Conservation (phyloP, 306 rosid genomes). For the Begonia peltatifolia region DNA sequence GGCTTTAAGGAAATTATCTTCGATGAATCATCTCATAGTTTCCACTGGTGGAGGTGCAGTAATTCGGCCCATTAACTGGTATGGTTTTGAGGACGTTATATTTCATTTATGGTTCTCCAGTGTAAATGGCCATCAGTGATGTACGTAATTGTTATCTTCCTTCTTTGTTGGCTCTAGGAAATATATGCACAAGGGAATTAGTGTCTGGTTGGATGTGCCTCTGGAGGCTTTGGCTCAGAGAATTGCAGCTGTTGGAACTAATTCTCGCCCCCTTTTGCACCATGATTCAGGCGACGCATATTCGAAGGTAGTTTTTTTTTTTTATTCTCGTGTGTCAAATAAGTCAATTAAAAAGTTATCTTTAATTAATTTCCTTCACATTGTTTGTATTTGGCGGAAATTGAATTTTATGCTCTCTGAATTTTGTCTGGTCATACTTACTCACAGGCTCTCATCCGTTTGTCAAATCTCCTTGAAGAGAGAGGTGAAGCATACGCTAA, state of each 20-base stretch:
- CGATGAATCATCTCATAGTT: conserved; percentile 45
- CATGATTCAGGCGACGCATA: conserved; percentile 65
- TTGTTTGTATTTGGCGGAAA: no score
- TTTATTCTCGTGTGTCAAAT: conserved; percentile 8
- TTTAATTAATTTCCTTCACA: not conserved
- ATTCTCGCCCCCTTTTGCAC: conserved; percentile 85
- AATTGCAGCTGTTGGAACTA: conserved; percentile 80
- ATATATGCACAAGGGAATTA: conserved; percentile 78
- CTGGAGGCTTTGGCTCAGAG: conserved; percentile 80
- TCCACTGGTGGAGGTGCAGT: conserved; percentile 99
- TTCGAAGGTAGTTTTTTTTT: conserved; percentile 42
- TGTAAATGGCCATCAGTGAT: not conserved
- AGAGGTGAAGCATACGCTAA: conserved; percentile 70
- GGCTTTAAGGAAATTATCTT: conserved; percentile 51
- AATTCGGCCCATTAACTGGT: conserved; percentile 81
- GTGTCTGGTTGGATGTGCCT: conserved; percentile 94
- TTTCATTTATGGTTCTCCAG: not conserved
- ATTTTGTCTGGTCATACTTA: conserved; percentile 11
- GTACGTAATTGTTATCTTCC: conserved; percentile 1
- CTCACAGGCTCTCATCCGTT: conserved; percentile 53
- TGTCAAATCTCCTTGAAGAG: conserved; percentile 63
- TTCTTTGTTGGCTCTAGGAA: conserved; percentile 33
- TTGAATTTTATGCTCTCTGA: no score
- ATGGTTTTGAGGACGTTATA: conserved; percentile 16
- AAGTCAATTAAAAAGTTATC: not conserved